These are phyloP conservation scores for Salvia hispanica DNA, from an alignment of 257 asterid genomes.

Conservation along the genomic window DNA sequence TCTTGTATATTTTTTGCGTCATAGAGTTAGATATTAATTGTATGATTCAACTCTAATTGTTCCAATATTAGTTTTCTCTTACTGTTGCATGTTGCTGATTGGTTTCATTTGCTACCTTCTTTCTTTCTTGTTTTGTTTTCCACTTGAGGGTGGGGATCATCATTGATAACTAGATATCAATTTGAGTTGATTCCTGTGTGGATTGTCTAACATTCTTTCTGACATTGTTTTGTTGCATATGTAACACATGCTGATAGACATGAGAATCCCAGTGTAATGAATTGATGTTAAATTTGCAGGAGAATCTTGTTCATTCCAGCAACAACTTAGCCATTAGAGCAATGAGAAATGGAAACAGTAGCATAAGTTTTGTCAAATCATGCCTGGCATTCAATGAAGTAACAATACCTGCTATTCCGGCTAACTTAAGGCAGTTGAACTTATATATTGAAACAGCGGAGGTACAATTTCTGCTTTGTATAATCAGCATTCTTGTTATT, in stretches of 20 bases:
- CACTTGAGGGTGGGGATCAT: background rate
- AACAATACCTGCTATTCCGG: constrained; percentile 71
- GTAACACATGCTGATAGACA: constrained; percentile 6
- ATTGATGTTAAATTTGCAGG: constrained; percentile 51
- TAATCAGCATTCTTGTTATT: constrained; percentile 13
- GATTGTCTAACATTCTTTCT: constrained; percentile 11
- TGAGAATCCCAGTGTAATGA: background rate
- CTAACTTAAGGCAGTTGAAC: constrained; percentile 61
- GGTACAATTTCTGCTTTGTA: constrained; percentile 46
- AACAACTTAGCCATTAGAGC: constrained; percentile 69
- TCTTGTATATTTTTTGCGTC: background rate
- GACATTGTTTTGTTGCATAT: constrained; percentile 24
- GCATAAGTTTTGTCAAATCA: constrained; percentile 63
- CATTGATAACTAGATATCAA: background rate
- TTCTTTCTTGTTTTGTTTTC: constrained; percentile 6
- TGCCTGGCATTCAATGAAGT: constrained; percentile 86
- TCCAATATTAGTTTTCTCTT: background rate
- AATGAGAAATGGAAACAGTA: constrained; percentile 48
- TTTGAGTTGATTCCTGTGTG: constrained; percentile 1
- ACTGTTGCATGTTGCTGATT: constrained; percentile 5
- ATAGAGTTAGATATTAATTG: background rate
- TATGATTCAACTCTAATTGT: constrained; percentile 6
- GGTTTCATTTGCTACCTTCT: background rate
- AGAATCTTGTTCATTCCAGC: constrained; percentile 73
- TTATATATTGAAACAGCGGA: constrained; percentile 88